Evolutionary conservation across 768 basidiomycete species (phyloP).

Genomic region (Dioszegia crocea): DNA sequence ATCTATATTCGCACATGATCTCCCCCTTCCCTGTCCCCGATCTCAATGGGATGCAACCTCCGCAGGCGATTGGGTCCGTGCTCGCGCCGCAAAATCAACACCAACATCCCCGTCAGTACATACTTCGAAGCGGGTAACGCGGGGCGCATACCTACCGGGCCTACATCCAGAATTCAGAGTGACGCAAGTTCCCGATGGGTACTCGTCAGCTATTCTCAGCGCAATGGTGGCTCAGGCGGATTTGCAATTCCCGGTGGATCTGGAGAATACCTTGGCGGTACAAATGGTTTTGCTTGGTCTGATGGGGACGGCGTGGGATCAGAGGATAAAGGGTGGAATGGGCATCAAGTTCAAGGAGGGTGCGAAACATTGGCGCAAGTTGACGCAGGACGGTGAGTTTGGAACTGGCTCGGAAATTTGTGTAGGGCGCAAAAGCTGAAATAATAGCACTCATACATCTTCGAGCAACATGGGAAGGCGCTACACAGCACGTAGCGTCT

Average conservation of each 20-base stretch:
- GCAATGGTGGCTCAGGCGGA: slow-evolving; percentile 18
- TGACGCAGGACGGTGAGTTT: slow-evolving; percentile 31
- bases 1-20: slow-evolving; percentile 38
- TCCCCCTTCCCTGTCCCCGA: slow-evolving; percentile 29
- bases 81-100: neutral
- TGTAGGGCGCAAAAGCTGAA: too few species aligned
- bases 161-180: slow-evolving; percentile 39
- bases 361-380: slow-evolving; percentile 32
- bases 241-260: slow-evolving; percentile 25
- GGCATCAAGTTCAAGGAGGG: slow-evolving; percentile 35
- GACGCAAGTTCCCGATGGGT: slow-evolving; percentile 24
- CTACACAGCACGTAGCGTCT: slow-evolving; percentile 14
- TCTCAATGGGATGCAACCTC: slow-evolving; percentile 32
- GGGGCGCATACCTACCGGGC: slow-evolving; percentile 25
- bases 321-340: slow-evolving; percentile 21
- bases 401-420: too few species aligned
- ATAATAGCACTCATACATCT: slow-evolving; percentile 33
- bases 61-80: slow-evolving; percentile 27
- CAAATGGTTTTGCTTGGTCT: slow-evolving; percentile 36
- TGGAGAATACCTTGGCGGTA: slow-evolving; percentile 19
- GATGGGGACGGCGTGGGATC: slow-evolving; percentile 30
- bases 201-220: slow-evolving; percentile 20
- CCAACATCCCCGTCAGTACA: neutral
- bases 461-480: slow-evolving; percentile 30
- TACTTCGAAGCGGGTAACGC: neutral